Evolutionary conservation across 257 asterid species (phyloP).

Genomic region (Fraxinus quadrangulata): DNA sequence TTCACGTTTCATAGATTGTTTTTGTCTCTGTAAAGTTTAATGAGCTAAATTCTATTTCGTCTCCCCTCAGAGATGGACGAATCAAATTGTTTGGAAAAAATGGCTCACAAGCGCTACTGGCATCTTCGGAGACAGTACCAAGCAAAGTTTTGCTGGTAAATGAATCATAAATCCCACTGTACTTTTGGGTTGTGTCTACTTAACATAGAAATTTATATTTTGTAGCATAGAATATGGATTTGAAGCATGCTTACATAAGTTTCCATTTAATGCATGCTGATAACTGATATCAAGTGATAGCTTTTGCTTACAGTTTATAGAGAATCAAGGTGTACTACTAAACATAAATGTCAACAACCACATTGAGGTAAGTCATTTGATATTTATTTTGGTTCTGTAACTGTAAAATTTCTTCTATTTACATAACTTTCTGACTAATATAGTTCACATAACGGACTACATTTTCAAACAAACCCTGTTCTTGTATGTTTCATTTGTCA

Average conservation of each 20-base stretch:
- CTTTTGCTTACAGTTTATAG: conserved; percentile 63
- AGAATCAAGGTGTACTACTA: conserved; percentile 69
- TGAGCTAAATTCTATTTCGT: conserved; percentile 12
- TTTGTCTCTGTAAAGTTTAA: conserved; percentile 14
- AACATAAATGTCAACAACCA: conserved; percentile 66
- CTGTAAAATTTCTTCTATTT: background rate
- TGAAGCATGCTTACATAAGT: conserved; percentile 1
- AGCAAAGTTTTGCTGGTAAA: conserved; percentile 75
- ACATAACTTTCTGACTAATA: background rate
- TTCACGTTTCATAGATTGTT: background rate
- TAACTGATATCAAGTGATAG: conserved; percentile 23
- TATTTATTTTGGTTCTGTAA: background rate
- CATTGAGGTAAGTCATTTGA: conserved; percentile 62
- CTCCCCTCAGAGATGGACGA: conserved; percentile 69
- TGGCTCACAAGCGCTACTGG: conserved; percentile 71
- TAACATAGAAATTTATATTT: background rate
- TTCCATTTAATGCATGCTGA: conserved; percentile 2
- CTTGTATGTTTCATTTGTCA: background rate
- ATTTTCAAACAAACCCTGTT: background rate
- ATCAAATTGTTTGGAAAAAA: conserved; percentile 80
- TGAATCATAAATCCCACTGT: background rate
- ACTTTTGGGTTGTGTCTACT: background rate
- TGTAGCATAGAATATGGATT: background rate
- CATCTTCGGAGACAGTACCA: conserved; percentile 59
- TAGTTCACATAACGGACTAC: background rate